A percentile compares a stretch with the other conserved stretches of the same genome.
Evolutionary conservation across 2,329 filamentous ascomycete genomes (phyloP).

Genomic region (Sarocladiaceae sp.): DNA sequence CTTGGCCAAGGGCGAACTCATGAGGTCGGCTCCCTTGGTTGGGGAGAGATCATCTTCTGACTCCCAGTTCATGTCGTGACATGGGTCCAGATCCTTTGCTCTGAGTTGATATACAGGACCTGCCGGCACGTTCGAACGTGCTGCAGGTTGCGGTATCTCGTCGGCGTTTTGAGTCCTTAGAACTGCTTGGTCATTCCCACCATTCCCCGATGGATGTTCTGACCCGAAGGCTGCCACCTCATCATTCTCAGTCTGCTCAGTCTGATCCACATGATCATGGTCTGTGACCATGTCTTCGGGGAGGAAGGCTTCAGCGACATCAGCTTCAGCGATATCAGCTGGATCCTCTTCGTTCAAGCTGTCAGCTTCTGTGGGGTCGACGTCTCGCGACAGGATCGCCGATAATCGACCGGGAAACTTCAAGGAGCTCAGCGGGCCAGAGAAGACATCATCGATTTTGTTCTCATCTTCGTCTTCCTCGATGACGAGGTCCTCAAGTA

Average conservation of each 20-base stretch:
- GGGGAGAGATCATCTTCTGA: slow-evolving; percentile 47
- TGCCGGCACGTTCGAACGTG: neutral
- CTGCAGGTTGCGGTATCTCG: neutral
- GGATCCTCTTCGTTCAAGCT: too few species aligned
- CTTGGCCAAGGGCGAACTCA: slow-evolving; percentile 2
- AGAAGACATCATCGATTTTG: slow-evolving; percentile 22
- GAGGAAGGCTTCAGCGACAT: too few species aligned
- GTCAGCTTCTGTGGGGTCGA: slow-evolving; percentile 30
- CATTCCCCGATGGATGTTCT: too few species aligned
- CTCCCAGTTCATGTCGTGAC: slow-evolving; percentile 42
- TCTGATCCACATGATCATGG: slow-evolving; percentile 12
- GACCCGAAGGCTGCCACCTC: neutral
- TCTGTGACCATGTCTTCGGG: too few species aligned
- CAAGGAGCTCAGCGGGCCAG: slow-evolving; percentile 29
- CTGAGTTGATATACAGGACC: slow-evolving; percentile 35
- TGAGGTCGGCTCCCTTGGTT: slow-evolving; percentile 19
- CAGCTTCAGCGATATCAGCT: too few species aligned
- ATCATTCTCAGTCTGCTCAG: slow-evolving; percentile 12
- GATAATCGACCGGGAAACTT: slow-evolving; percentile 42
- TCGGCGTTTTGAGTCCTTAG: too few species aligned
- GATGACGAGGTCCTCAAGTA: slow-evolving; percentile 23
- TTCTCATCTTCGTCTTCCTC: slow-evolving; percentile 10
- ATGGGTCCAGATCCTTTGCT: slow-evolving; percentile 41
- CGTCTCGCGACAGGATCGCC: slow-evolving; percentile 38
- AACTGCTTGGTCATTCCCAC: too few species aligned